These are phyloP conservation scores for Cucurbita moschata DNA, from an alignment of 306 rosid species.

Conservation along the genomic window DNA sequence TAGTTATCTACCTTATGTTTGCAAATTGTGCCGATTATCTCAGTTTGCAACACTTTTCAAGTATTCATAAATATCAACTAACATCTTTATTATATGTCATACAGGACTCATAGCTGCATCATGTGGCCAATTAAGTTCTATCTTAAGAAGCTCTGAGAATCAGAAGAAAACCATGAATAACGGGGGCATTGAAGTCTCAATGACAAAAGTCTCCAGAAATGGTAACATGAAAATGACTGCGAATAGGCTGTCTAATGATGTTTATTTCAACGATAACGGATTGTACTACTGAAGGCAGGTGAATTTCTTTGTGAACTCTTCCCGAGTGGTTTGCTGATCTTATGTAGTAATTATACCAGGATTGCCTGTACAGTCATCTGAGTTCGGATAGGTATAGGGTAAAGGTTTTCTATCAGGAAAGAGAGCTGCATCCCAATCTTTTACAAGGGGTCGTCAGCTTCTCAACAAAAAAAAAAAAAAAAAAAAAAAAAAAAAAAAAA, in stretches of 20 bases:
- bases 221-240: slow-evolving; percentile 18
- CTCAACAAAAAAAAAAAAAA: background rate
- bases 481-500: no score
- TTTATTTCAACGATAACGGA: slow-evolving; percentile 36
- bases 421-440: slow-evolving; percentile 35
- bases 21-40: background rate
- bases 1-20: background rate
- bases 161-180: slow-evolving; percentile 17
- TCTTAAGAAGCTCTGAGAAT: slow-evolving; percentile 27
- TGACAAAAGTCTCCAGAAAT: slow-evolving; percentile 24
- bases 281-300: slow-evolving; percentile 28
- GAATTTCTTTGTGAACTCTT: background rate
- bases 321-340: slow-evolving; percentile 1
- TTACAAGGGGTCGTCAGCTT: slow-evolving; percentile 35
- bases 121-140: slow-evolving; percentile 46
- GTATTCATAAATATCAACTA: background rate
- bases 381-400: slow-evolving; percentile 25
- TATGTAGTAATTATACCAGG: slow-evolving; percentile 8
- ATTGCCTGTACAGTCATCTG: slow-evolving; percentile 39
- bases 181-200: slow-evolving; percentile 21
- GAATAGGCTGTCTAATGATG: slow-evolving; percentile 24
- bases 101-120: slow-evolving; percentile 78
- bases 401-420: slow-evolving; percentile 21
- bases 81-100: background rate
- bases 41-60: background rate